A percentile compares a stretch with the other conserved stretches of the same genome.
Conservation (phyloP, 148 eudicot genomes). For the Chenopodium formosanum region DNA sequence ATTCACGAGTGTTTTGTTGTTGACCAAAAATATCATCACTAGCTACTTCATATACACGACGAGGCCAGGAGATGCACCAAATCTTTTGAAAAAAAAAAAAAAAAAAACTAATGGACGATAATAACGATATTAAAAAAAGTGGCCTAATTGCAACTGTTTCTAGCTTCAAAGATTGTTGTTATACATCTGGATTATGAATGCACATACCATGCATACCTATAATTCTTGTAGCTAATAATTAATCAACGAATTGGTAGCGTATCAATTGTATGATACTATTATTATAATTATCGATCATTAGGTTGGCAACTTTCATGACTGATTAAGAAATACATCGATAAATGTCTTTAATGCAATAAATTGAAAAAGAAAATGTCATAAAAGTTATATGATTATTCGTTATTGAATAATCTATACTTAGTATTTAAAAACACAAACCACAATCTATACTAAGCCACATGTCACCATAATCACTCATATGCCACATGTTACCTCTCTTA, state of each 20-base stretch:
- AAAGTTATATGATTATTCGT: too few species aligned
- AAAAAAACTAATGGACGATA: background rate
- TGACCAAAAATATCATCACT: background rate
- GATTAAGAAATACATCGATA: too few species aligned
- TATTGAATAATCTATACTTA: too few species aligned
- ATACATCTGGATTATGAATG: background rate
- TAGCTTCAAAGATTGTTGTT: background rate
- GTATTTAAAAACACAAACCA: too few species aligned
- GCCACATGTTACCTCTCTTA: too few species aligned
- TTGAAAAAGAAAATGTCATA: too few species aligned
- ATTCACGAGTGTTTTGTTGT: conserved; percentile 1
- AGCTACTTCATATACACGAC: background rate
- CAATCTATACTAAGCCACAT: too few species aligned
- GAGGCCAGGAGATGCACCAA: background rate
- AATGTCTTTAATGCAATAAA: too few species aligned
- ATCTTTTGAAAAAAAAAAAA: background rate
- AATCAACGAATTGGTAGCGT: background rate
- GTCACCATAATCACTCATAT: too few species aligned
- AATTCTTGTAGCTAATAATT: background rate
- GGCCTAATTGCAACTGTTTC: background rate
- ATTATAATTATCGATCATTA: too few species aligned
- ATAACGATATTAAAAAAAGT: background rate
- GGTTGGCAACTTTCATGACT: too few species aligned
- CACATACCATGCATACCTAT: background rate
- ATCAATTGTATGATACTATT: too few species aligned